Percentiles rank a stretch among this genome's conserved stretches.
Conservation (phyloP, 2,329 filamentous ascomycete genomes). For the Tolypocladium tropicale region DNA sequence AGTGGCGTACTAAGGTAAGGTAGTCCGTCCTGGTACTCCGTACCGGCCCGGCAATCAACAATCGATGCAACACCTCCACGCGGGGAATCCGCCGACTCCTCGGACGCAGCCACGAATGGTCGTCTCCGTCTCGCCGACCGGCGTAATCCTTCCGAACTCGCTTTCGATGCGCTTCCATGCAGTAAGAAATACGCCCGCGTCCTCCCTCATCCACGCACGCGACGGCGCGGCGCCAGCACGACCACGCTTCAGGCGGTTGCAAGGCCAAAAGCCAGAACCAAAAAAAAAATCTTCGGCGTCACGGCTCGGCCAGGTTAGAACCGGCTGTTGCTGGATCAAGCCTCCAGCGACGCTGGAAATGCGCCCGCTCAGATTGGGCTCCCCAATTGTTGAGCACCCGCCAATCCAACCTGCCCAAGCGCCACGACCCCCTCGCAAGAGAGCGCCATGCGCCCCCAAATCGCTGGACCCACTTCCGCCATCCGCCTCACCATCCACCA, state of each 20-base stretch:
- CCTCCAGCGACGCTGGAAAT: neutral
- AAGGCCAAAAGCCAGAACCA: too few species aligned
- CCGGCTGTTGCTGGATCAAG: neutral
- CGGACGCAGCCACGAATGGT: neutral
- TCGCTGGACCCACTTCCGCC: neutral
- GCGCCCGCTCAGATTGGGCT: neutral
- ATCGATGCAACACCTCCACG: neutral
- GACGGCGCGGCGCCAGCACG: too few species aligned
- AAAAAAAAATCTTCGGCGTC: neutral
- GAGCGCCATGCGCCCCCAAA: too few species aligned
- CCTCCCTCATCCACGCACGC: neutral
- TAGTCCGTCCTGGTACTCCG: neutral
- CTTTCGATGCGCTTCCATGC: neutral
- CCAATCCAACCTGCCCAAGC: neutral
- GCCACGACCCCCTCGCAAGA: too few species aligned
- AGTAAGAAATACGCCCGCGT: neutral
- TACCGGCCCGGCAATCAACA: neutral
- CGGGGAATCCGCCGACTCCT: neutral
- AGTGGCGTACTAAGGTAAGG: too few species aligned
- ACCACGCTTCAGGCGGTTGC: neutral
- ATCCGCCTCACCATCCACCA: neutral
- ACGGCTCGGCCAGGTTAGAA: neutral
- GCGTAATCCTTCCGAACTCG: neutral
- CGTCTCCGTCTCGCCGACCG: neutral
- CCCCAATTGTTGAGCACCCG: constrained; percentile 10